A percentile compares a stretch with the other conserved stretches of the same genome.
phyloP scores from a whole-genome alignment of 306 rosid genomes.

The Pyrus pyrifolia region DNA sequence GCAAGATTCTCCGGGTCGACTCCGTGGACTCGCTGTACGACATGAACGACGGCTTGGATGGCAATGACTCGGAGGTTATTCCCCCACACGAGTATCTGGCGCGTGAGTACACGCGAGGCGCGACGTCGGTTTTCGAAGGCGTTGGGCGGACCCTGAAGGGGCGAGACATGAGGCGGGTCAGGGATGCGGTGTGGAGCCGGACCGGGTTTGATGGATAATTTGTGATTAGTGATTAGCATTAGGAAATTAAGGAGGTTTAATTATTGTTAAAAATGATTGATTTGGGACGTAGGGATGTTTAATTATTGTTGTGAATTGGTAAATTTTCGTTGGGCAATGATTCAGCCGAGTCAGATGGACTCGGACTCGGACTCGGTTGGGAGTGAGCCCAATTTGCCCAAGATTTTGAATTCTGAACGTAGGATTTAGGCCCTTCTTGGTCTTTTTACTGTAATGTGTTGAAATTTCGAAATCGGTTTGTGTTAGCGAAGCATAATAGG shows the following conservation, averaged over 20 bases:
- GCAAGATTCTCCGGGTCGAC: slow-evolving; percentile 86
- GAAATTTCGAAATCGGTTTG: slow-evolving; percentile 5
- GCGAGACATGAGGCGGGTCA: slow-evolving; percentile 86
- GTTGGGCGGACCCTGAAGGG: slow-evolving; percentile 95
- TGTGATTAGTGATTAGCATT: neutral
- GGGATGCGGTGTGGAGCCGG: slow-evolving; percentile 94
- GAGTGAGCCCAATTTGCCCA: slow-evolving; percentile 47
- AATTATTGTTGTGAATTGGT: neutral
- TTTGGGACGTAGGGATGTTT: neutral
- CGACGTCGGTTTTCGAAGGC: slow-evolving; percentile 86
- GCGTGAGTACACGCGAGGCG: slow-evolving; percentile 59
- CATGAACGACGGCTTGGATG: slow-evolving; percentile 32
- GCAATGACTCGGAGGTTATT: slow-evolving; percentile 55
- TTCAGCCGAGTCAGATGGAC: neutral
- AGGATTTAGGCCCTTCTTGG: neutral
- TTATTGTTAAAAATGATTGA: neutral
- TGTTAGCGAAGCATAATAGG: neutral
- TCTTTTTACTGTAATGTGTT: neutral
- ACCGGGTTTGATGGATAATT: slow-evolving; percentile 85
- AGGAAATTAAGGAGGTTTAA: neutral
- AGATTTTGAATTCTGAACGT: slow-evolving; percentile 1
- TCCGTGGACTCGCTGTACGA: slow-evolving; percentile 68
- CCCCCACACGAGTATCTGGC: slow-evolving; percentile 97
- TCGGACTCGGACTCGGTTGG: neutral
- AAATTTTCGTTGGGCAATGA: slow-evolving; percentile 5